Percentiles rank a stretch among this genome's conserved stretches.
These are phyloP conservation scores for Sanguinoderma infundibulare DNA, from an alignment of 1,284 basidiomycete genomes.

Conservation along the genomic window DNA sequence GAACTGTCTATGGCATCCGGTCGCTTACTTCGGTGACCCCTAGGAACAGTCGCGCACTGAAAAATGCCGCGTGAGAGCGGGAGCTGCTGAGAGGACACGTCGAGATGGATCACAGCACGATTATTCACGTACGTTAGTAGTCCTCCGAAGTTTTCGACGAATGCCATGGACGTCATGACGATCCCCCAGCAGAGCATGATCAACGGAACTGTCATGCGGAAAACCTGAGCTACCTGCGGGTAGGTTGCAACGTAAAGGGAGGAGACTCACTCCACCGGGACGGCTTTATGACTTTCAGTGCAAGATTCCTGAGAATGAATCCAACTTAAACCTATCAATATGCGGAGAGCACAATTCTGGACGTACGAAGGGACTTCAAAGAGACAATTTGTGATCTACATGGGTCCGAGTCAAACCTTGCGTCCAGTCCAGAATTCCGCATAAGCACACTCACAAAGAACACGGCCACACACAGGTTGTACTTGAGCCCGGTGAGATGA, in stretches of 20 bases:
- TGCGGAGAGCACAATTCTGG: not conserved
- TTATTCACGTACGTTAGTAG: slow-evolving; percentile 12
- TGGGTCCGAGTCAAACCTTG: not conserved
- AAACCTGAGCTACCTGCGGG: not conserved
- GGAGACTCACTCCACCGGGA: slow-evolving; percentile 19
- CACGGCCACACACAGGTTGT: slow-evolving; percentile 20
- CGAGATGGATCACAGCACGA: too few relatives aligned
- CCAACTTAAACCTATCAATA: too few relatives aligned
- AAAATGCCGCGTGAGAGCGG: too few relatives aligned
- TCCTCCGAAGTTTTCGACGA: slow-evolving; percentile 19
- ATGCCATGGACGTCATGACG: slow-evolving; percentile 19
- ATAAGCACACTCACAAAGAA: slow-evolving; percentile 16
- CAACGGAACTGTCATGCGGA: slow-evolving; percentile 13
- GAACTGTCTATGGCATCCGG: not conserved
- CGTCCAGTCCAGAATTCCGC: not conserved
- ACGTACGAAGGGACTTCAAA: slow-evolving; percentile 25
- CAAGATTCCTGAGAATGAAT: slow-evolving; percentile 16
- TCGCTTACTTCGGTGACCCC: slow-evolving; percentile 3
- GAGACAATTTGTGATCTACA: slow-evolving; percentile 20
- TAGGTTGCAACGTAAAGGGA: too few relatives aligned
- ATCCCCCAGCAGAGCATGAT: slow-evolving; percentile 23
- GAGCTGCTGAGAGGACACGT: not conserved
- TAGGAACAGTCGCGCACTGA: slow-evolving; percentile 9
- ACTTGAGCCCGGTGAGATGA: slow-evolving; percentile 20
- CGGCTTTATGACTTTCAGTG: slow-evolving; percentile 14